Percentiles rank a stretch among this genome's conserved stretches.
Conservation (phyloP, 305 asterid species). For the Fraxinus paxiana region DNA sequence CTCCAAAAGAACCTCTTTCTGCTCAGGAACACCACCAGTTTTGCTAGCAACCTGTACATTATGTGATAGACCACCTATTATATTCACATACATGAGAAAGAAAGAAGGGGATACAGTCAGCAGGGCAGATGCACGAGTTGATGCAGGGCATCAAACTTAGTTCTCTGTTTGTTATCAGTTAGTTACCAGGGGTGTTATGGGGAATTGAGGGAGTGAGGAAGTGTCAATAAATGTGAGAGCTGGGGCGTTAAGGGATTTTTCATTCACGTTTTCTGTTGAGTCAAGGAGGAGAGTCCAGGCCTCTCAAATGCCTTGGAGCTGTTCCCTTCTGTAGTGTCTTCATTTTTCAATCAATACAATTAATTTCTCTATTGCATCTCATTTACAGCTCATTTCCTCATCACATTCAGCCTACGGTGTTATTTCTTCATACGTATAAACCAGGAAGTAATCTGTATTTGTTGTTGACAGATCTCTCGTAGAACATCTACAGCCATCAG, state of each 20-base stretch:
- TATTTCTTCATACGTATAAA: not conserved
- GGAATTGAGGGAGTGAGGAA: not conserved
- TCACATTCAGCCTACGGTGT: not conserved
- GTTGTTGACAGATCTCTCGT: not conserved
- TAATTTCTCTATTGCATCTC: not conserved
- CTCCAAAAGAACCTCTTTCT: constrained; percentile 94
- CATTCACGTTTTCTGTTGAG: not conserved
- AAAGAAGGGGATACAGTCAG: not conserved
- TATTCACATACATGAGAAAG: not conserved
- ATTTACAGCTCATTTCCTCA: not conserved
- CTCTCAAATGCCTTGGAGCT: not conserved
- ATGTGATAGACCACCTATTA: not conserved
- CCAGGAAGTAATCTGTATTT: not conserved
- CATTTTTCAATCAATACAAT: not conserved
- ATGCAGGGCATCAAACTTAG: not conserved
- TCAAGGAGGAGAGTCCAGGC: not conserved
- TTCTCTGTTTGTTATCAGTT: too few species aligned
- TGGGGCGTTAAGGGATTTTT: not conserved
- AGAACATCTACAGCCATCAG: not conserved
- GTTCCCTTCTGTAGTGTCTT: not conserved
- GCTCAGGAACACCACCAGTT: constrained; percentile 75
- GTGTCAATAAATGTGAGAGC: not conserved
- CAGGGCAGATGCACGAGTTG: not conserved
- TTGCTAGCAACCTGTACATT: constrained; percentile 69
- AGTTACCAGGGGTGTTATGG: not conserved